Evolutionary conservation across 1,139 yeast species (phyloP).

Genomic region (Meyerozyma sp.): DNA sequence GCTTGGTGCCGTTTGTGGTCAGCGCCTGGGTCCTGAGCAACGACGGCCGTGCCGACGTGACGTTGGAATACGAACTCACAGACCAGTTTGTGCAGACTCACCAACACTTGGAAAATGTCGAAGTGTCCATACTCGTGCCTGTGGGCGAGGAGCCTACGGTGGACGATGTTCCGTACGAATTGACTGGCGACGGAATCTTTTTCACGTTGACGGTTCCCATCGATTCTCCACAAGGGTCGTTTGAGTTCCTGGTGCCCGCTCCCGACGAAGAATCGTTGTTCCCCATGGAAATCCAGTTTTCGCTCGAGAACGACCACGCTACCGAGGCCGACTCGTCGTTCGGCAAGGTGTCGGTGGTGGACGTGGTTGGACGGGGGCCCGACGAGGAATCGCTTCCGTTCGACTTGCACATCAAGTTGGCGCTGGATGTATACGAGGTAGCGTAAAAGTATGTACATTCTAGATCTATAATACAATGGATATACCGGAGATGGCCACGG

Average conservation of each 20-base stretch:
- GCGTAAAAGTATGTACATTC: conserved; percentile 23
- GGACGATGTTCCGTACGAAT: conserved; percentile 42
- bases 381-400: conserved; percentile 60
- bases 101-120: conserved; percentile 44
- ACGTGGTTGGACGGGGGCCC: conserved; percentile 34
- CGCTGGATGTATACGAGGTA: conserved; percentile 63
- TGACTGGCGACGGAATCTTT: conserved; percentile 56
- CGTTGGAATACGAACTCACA: conserved; percentile 78
- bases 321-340: conserved; percentile 37
- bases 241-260: conserved; percentile 74
- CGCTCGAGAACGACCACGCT: conserved; percentile 25
- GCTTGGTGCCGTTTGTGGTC: conserved; percentile 64
- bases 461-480: conserved; percentile 11
- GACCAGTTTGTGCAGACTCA: conserved; percentile 31
- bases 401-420: conserved; percentile 58
- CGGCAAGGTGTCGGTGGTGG: conserved; percentile 37
- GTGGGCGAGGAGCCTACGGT: conserved; percentile 52
- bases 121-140: conserved; percentile 54
- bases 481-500: conserved; percentile 53
- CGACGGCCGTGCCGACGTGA: conserved; percentile 64
- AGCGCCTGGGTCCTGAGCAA: conserved; percentile 81
- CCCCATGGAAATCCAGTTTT: conserved; percentile 73
- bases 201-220: conserved; percentile 47
- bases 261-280: conserved; percentile 79
- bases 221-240: conserved; percentile 62